Conservation (phyloP, 257 asterid species). For the Haberlea rhodopensis region DNA sequence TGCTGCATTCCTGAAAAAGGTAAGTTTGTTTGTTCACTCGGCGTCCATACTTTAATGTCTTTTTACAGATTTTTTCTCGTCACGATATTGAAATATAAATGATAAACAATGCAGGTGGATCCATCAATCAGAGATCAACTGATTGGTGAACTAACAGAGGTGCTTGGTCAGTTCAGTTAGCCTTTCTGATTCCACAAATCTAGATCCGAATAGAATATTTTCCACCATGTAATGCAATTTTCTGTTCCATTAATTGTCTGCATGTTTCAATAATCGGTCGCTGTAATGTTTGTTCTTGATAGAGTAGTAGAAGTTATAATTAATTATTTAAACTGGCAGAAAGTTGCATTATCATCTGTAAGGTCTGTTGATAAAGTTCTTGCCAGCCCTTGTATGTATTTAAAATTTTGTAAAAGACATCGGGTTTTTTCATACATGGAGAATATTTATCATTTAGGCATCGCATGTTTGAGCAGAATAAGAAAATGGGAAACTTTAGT, state of each 20-base stretch:
- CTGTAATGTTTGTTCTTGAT: not conserved
- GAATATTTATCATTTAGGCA: not conserved
- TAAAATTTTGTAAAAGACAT: not conserved
- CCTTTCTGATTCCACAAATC: not conserved
- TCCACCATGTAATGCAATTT: not conserved
- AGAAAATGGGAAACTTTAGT: not conserved
- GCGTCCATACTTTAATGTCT: not conserved
- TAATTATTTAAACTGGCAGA: not conserved
- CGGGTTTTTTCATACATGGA: not conserved
- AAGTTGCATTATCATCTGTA: not conserved
- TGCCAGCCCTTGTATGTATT: not conserved
- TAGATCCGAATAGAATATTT: not conserved
- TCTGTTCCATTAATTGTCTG: not conserved
- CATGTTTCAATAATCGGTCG: not conserved
- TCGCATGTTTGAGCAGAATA: not conserved
- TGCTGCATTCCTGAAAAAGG: constrained; percentile 71
- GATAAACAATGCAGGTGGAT: constrained; percentile 59
- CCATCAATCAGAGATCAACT: constrained; percentile 55
- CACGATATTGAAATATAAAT: not conserved
- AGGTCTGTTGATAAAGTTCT: not conserved
- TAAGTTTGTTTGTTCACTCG: constrained; percentile 19
- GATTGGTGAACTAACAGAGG: constrained; percentile 58
- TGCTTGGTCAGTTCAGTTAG: not conserved
- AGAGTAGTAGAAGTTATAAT: not conserved
- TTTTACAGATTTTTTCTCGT: not conserved